Evolutionary conservation across 768 basidiomycete genomes (phyloP).

Genomic region (Suillus placidus): DNA sequence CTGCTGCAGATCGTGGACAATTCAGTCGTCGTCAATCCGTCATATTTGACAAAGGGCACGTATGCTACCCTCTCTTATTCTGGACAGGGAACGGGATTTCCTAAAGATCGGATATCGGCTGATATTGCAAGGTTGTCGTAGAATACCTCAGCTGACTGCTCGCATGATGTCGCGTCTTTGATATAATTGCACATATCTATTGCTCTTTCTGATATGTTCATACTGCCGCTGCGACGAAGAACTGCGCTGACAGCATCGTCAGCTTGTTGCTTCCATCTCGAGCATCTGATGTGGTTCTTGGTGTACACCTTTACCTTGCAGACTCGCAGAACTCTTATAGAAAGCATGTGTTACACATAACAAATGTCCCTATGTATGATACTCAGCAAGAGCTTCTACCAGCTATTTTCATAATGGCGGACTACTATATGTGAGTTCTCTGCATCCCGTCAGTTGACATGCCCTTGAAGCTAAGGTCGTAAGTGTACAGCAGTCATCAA

Average conservation of each 20-base stretch:
- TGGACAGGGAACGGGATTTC: constrained; percentile 29
- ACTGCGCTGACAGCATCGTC: constrained; percentile 25
- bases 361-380: background rate
- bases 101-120: constrained; percentile 30
- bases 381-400: background rate
- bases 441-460: too few species aligned
- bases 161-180: background rate
- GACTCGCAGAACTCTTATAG: background rate
- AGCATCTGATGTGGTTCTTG: constrained; percentile 60
- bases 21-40: constrained; percentile 85
- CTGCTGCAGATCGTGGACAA: constrained; percentile 67
- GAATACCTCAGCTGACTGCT: constrained; percentile 4
- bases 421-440: background rate
- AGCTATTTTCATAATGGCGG: background rate
- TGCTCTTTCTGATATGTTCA: background rate
- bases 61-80: constrained; percentile 50
- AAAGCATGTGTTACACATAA: background rate
- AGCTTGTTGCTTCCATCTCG: constrained; percentile 60
- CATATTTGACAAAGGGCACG: constrained; percentile 64
- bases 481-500: too few species aligned
- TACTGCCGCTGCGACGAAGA: constrained; percentile 14
- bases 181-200: background rate
- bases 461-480: too few species aligned
- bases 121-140: constrained; percentile 32
- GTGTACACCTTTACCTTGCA: background rate